Evolutionary conservation across 257 asterid genomes (phyloP), one percentile per base, ranked within the genome.

Genomic region (Knoxia roxburghii): DNA sequence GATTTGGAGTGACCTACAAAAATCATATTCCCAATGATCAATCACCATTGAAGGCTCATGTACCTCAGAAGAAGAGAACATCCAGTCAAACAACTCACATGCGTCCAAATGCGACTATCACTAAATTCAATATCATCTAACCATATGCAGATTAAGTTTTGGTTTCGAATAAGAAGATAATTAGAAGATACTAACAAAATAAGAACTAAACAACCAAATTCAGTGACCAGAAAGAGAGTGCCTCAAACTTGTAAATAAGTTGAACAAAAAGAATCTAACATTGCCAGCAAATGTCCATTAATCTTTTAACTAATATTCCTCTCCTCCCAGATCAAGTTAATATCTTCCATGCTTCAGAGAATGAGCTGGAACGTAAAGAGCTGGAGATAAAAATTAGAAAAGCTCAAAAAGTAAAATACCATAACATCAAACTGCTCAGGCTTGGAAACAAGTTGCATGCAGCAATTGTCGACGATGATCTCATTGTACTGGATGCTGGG

Each of bases 391-490:
- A 9, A 55, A 68, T 9, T 13, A 49, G 40, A 64, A 68, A 49
- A 48, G 5, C 23, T 55, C 43, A 64, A 32, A 51, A 24, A 6
- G 56, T 21, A 66, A 52, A 70, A 61, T 84, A 94, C 99, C 99
- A 90, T 90, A 35, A 94, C 99, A 82, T 94, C 97, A 82, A 94
- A 94, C 72, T 90, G 98, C 79, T 91, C 95, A n/a, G 99, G 99
- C 83, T 87, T 94, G 65, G 97, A 90, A 68, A 94, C 99, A 76
- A 94, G 99, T 80, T 94, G 99, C 97, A 94, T 94, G 77, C 97
- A 94, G 77, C 99, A 94, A 72, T 94, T 94, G 76, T 94, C 97
- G 78, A 94, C 97, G 13, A 94, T 91, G 83, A 94, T 89, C 84
- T 94, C 97, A 71, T 70, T 82, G 77, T 90, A 94, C 68, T 88